These are phyloP conservation scores for Gymnopilus dilepis DNA, from an alignment of 768 basidiomycete genomes.

Conservation along the genomic window DNA sequence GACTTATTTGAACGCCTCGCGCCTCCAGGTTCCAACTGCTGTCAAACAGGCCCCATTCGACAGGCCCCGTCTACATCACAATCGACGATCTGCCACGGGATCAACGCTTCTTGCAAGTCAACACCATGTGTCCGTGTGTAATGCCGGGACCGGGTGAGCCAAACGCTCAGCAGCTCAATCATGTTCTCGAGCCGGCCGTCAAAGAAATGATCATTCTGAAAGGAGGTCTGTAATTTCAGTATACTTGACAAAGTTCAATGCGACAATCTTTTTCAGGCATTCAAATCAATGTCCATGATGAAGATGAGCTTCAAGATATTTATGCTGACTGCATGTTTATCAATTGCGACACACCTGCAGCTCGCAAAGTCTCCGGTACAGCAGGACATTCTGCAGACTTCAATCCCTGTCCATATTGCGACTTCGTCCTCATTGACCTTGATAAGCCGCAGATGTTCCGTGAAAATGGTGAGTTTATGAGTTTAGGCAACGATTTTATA, in stretches of 20 bases:
- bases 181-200: slow-evolving; percentile 25
- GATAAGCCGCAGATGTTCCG: slow-evolving; percentile 18
- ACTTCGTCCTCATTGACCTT: slow-evolving; percentile 24
- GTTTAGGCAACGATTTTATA: not conserved
- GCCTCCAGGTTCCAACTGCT: slow-evolving; percentile 30
- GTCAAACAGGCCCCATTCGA: slow-evolving; percentile 29
- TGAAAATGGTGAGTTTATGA: not conserved
- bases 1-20: not conserved
- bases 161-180: slow-evolving; percentile 29
- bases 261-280: too few species aligned
- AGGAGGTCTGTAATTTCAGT: slow-evolving; percentile 22
- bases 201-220: slow-evolving; percentile 27
- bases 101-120: slow-evolving; percentile 25
- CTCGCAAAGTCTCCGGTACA: slow-evolving; percentile 29
- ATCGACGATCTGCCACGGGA: slow-evolving; percentile 29
- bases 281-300: slow-evolving; percentile 28
- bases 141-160: slow-evolving; percentile 35
- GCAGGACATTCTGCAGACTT: slow-evolving; percentile 30
- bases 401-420: slow-evolving; percentile 34
- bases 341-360: slow-evolving; percentile 34
- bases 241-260: not conserved
- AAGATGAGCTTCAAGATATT: slow-evolving; percentile 19
- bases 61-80: slow-evolving; percentile 28
- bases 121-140: slow-evolving; percentile 26
- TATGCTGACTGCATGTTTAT: slow-evolving; percentile 31